Base-by-base conservation (phyloP, 2,329 filamentous ascomycete species). In the Aphanocladium album region DNA sequence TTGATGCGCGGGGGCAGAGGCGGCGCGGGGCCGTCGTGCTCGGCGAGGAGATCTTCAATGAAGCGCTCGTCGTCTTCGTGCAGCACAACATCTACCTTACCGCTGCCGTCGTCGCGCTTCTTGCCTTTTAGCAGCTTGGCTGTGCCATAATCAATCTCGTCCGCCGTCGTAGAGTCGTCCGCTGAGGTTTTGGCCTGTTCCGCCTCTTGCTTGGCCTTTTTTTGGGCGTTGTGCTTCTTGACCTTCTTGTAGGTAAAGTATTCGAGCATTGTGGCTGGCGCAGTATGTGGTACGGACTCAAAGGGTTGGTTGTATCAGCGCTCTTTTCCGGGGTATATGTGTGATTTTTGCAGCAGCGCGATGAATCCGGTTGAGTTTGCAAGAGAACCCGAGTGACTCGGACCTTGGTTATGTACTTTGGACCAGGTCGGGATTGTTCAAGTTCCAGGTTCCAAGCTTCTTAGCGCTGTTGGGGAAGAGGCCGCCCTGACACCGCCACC, bases 201-300 rank as follows among this genome's bases (percentile, higher is more conserved):
- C 11, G 62, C 64, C 8, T 70, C 63, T 23, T 70, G 66, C 50
- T 70, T 67, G 30, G 70, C 72, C 17, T 73, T 73, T 62, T 84
- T 82, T 62, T 84, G 77, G 2, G 76, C 79, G 66, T 77, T 79
- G 69, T 82, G 74, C 72, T 87, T 85, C 75, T 86, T 87, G 68
- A 80, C 75, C 71, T 86, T 88, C 70, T 83, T 87, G 75, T 81
- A 83, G 39, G 78, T 74, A 65, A 88, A 82, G 71, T 84, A 87
- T 71, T 88, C 84, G 63, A 88, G 69, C 86, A 88, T 88, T 53
- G 64, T 76, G 68, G 52, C 51, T 39, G 54, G 33, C 54, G 33
- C 54, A 49, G 54, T 19, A 14, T 27, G 21, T 17, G 4, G 35
- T 3, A 39, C 16, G 12, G 35, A 17, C 12, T 12, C 17, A 17